Conservation (phyloP, 306 rosid genomes). For the Glycine tomentella region DNA sequence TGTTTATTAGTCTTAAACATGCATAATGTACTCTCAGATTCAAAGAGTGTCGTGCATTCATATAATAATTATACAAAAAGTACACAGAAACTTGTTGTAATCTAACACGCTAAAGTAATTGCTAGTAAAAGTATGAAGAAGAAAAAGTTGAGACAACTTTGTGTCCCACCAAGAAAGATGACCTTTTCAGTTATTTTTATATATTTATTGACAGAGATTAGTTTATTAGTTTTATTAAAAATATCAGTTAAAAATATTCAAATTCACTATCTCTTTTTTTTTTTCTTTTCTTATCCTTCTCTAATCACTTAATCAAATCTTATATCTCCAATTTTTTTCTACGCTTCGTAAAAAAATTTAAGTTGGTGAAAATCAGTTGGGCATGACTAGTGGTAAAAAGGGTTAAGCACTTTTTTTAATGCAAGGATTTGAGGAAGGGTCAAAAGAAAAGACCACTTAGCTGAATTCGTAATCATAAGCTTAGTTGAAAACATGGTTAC, state of each 20-base stretch:
- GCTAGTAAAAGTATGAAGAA: neutral
- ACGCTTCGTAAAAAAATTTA: neutral
- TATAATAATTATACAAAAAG: neutral
- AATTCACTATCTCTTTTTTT: no score
- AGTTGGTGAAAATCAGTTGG: constrained; percentile 39
- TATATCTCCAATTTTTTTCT: neutral
- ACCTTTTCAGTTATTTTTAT: neutral
- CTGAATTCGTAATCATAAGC: constrained; percentile 26
- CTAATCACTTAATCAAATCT: no score
- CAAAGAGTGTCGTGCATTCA: neutral
- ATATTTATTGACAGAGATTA: no score
- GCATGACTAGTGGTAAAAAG: constrained; percentile 24
- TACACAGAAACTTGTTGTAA: neutral
- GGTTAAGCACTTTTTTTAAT: neutral
- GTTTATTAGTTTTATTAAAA: no score
- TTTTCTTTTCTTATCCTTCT: no score
- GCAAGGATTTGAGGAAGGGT: neutral
- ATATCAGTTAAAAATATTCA: no score
- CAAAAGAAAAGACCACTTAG: neutral
- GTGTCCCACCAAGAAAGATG: neutral
- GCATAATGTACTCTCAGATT: neutral
- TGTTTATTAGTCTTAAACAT: neutral
- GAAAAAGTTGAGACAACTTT: neutral
- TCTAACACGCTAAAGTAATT: neutral
- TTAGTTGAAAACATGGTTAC: constrained; percentile 33